phyloP scores from a whole-genome alignment of 1,284 basidiomycete species.

The Ceratobasidium sp. region DNA sequence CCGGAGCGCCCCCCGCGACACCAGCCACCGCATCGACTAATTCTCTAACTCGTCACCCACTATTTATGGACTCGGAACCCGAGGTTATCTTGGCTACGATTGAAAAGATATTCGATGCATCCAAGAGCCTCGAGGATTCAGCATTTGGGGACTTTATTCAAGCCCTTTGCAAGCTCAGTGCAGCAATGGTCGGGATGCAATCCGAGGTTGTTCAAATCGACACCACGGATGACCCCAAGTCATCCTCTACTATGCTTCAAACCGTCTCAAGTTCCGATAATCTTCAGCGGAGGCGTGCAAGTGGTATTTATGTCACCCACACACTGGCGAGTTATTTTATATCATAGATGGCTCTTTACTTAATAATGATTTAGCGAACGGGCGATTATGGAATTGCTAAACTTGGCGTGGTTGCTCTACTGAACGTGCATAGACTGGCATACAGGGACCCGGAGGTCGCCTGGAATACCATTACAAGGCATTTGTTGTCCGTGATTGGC shows the following conservation, averaged over 20 bases:
- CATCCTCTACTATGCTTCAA: conserved; percentile 33
- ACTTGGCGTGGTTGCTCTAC: conserved; percentile 74
- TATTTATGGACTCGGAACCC: conserved; percentile 74
- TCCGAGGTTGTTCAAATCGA: conserved; percentile 41
- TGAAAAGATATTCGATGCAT: conserved; percentile 81
- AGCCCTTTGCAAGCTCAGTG: conserved; percentile 82
- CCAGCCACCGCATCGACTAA: background rate
- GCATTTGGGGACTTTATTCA: conserved; percentile 83
- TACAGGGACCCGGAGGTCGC: conserved; percentile 78
- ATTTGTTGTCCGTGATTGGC: conserved; percentile 76
- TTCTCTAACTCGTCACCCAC: conserved; percentile 49
- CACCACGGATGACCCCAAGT: conserved; percentile 31
- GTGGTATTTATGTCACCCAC: conserved; percentile 80
- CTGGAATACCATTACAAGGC: conserved; percentile 80
- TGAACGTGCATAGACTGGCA: conserved; percentile 86
- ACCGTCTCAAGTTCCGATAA: conserved; percentile 22
- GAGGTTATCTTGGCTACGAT: conserved; percentile 75
- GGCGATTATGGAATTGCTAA: conserved; percentile 88
- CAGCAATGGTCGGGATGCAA: conserved; percentile 88
- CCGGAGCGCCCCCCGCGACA: conserved; percentile 31
- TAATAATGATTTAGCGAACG: conserved; percentile 57
- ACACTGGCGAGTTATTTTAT: conserved; percentile 64
- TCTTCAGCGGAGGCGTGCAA: conserved; percentile 70
- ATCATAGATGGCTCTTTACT: background rate
- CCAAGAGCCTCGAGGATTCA: conserved; percentile 77